These are phyloP conservation scores for Clavaria fumosa DNA, from an alignment of 768 basidiomycete species.

Conservation along the genomic window DNA sequence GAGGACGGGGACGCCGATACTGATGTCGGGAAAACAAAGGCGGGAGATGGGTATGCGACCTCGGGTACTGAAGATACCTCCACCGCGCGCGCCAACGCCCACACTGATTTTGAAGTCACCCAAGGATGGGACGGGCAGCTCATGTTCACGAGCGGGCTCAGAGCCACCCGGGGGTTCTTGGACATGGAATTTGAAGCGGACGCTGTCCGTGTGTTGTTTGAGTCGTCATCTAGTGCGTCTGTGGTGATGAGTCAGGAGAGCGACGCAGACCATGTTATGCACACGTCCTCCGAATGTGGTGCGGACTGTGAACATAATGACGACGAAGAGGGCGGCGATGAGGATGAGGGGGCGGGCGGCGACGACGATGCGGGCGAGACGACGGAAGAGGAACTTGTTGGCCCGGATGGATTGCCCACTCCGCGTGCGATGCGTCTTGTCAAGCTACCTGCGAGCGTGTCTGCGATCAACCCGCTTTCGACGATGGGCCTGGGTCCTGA, in stretches of 20 bases:
- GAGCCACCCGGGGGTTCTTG: slow-evolving; percentile 40
- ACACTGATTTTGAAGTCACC: slow-evolving; percentile 46
- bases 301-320: too few species aligned
- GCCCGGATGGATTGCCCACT: slow-evolving; percentile 55
- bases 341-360: slow-evolving; percentile 31
- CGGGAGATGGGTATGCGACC: too few species aligned
- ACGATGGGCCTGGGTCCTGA: slow-evolving; percentile 46
- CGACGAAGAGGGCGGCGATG: slow-evolving; percentile 30
- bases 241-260: slow-evolving; percentile 34
- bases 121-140: slow-evolving; percentile 67
- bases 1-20: slow-evolving; percentile 33
- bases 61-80: slow-evolving; percentile 16
- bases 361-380: slow-evolving; percentile 55
- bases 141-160: slow-evolving; percentile 50
- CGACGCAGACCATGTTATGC: slow-evolving; percentile 38
- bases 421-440: slow-evolving; percentile 63
- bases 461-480: slow-evolving; percentile 61
- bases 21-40: slow-evolving; percentile 28
- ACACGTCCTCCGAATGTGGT: too few species aligned
- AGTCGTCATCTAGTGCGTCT: too few species aligned
- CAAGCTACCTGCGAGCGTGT: slow-evolving; percentile 44
- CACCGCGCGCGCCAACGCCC: slow-evolving; percentile 15
- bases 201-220: slow-evolving; percentile 34
- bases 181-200: slow-evolving; percentile 61
- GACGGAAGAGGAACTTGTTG: slow-evolving; percentile 76